Base-by-base conservation (phyloP, 2,329 filamentous ascomycete species). In the Periglandula ipomoeae region DNA sequence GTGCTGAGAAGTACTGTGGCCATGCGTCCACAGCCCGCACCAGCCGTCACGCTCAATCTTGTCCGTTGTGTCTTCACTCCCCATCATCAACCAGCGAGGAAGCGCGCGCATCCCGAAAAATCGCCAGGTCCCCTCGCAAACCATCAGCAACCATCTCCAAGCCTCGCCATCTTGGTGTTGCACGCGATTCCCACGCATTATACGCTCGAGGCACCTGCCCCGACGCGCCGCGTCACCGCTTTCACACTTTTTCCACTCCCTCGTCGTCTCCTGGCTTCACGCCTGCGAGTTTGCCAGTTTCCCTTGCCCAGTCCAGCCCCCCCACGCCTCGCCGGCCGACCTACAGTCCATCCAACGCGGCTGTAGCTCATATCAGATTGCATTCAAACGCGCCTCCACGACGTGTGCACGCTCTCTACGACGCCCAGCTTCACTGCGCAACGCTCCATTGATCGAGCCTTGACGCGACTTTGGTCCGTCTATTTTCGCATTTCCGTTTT, bases 31-130 rank as follows among this genome's bases (percentile, higher is more conserved):
- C 59, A 56, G 59, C 65, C 68, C 56, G 69, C 70, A 71, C 68
- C 65, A 67, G 64, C 69, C 67, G 66, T 70, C 69, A 70, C 68
- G 67, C 67, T 65, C 67, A 70, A 72, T 71, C 70, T 71, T 71
- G 69, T 67, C 68, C 59, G 64, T 66, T 70, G 70, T 71, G 70
- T 71, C 70, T 70, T 73, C 70, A 72, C 65, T 72, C 72, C 71
- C 67, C 69, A 70, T 72, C 69, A 70, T 71, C 67, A 69, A 66
- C 60, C 60, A 68, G 70, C 68, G 67, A 74, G 69, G 52, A 50
- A 56, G 55, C 50, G 51, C 75, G 75, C 76, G 75, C 75, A 79
- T 79, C 74, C 60, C 68, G 73, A 77, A 76, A 76, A 74, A 76
- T 77, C 75, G 71, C 74, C 73, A 73, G 70, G 74, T 72, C 73